These are phyloP conservation scores for Cyberlindnera bimundalis DNA, from an alignment of 805 yeast genomes.

Conservation along the genomic window DNA sequence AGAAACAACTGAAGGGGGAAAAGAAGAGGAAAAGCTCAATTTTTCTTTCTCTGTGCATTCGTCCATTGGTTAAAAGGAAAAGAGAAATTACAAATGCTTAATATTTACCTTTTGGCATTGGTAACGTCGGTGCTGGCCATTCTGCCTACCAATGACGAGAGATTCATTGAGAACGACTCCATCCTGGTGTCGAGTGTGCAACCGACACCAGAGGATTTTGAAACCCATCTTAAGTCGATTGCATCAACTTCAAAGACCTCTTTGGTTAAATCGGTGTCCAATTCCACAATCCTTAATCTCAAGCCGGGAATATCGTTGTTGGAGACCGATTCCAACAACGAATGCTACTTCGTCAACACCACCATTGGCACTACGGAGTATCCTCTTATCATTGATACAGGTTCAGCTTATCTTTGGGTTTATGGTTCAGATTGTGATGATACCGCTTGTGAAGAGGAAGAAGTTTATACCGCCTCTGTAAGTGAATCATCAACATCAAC, in stretches of 20 bases:
- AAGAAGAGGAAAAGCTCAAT: too few species aligned
- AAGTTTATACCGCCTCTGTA: conserved; percentile 28
- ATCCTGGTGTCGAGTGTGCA: conserved; percentile 12
- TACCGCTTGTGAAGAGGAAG: conserved; percentile 37
- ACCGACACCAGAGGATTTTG: conserved; percentile 8
- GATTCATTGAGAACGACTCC: conserved; percentile 6
- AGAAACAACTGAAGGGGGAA: too few species aligned
- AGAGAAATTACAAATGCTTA: too few species aligned
- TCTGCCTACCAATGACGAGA: conserved; percentile 12
- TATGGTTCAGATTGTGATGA: conserved; percentile 49
- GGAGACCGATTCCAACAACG: conserved; percentile 27
- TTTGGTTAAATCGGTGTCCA: too few species aligned
- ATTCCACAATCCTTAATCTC: conserved; percentile 22
- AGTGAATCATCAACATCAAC: conserved; percentile 26
- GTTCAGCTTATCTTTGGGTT: conserved; percentile 63
- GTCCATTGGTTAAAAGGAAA: too few species aligned
- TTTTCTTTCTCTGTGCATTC: too few species aligned
- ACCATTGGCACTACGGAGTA: conserved; percentile 40
- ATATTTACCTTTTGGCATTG: conserved; percentile 3
- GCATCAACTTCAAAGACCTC: too few species aligned
- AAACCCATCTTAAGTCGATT: background rate
- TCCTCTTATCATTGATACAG: conserved; percentile 60
- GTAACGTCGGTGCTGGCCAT: conserved; percentile 4
- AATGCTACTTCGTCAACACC: conserved; percentile 39
- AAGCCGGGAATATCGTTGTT: conserved; percentile 29